A percentile compares a stretch with the other conserved stretches of the same genome.
These are phyloP conservation scores for Marasmius fiardii DNA, from an alignment of 1,284 basidiomycete genomes.

Conservation along the genomic window DNA sequence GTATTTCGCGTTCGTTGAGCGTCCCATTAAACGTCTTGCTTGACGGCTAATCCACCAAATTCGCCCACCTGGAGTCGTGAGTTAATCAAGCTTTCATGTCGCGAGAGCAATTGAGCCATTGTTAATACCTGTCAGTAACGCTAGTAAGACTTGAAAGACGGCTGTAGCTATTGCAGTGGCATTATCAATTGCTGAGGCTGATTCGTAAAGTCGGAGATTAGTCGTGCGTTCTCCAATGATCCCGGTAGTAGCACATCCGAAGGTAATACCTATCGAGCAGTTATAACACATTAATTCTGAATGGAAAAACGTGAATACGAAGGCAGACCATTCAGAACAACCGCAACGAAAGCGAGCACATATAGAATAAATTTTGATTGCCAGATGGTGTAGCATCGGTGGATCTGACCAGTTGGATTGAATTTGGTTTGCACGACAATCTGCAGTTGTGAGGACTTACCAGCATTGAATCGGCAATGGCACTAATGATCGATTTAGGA, in stretches of 20 bases:
- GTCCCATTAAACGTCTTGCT: background rate
- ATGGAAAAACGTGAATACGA: background rate
- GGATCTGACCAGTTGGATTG: background rate
- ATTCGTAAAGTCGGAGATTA: no score
- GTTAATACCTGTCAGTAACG: no score
- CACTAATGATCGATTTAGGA: no score
- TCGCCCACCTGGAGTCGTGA: background rate
- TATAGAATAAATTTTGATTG: background rate
- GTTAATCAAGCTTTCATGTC: background rate
- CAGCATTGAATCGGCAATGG: no score
- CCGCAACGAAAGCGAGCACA: background rate
- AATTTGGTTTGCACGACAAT: no score
- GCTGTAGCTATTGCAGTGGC: no score
- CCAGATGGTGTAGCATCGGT: background rate
- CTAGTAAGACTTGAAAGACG: no score
- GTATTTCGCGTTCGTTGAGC: background rate
- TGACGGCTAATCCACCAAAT: background rate
- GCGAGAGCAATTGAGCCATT: no score
- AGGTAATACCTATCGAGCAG: background rate
- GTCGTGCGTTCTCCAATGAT: background rate
- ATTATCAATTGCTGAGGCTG: no score
- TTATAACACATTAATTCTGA: no score
- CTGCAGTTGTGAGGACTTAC: no score
- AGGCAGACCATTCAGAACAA: background rate
- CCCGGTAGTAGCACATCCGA: background rate